Evolutionary conservation across 169 alveolate species (phyloP).

Genomic region (Plasmodium inui): DNA sequence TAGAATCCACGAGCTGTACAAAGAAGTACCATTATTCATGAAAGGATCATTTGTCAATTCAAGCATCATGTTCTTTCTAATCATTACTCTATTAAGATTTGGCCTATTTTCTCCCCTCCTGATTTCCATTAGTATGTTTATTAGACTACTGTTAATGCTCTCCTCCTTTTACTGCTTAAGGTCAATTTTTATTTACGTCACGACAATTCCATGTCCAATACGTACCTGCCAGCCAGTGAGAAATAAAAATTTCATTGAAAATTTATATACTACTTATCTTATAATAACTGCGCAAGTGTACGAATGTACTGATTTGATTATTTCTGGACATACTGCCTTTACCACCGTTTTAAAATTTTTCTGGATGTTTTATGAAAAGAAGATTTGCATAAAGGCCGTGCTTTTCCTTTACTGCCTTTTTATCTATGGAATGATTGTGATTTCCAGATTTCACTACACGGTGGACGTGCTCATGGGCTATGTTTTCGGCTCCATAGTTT

Average conservation of each 20-base stretch:
- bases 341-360: constrained; percentile 75
- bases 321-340: constrained; percentile 85
- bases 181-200: constrained; percentile 79
- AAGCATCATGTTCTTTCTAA: constrained; percentile 35
- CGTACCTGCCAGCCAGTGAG: constrained; percentile 76
- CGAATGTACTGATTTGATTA: constrained; percentile 83
- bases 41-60: constrained; percentile 42
- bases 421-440: constrained; percentile 70
- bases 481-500: constrained; percentile 29
- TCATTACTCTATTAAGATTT: constrained; percentile 49
- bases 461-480: constrained; percentile 85
- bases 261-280: constrained; percentile 28
- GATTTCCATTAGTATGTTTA: constrained; percentile 64
- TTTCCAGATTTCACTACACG: constrained; percentile 82
- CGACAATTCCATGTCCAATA: constrained; percentile 81
- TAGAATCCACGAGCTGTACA: constrained; percentile 77
- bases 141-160: constrained; percentile 69
- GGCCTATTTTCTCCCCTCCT: constrained; percentile 78
- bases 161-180: constrained; percentile 76
- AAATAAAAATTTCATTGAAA: constrained; percentile 24
- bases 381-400: constrained; percentile 31
- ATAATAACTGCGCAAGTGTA: constrained; percentile 76
- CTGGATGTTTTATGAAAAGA: constrained; percentile 64
- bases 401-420: constrained; percentile 30
- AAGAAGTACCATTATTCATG: constrained; percentile 34